Evolutionary conservation across 768 basidiomycete genomes (phyloP).

Genomic region (Tylopilus subfusipes): DNA sequence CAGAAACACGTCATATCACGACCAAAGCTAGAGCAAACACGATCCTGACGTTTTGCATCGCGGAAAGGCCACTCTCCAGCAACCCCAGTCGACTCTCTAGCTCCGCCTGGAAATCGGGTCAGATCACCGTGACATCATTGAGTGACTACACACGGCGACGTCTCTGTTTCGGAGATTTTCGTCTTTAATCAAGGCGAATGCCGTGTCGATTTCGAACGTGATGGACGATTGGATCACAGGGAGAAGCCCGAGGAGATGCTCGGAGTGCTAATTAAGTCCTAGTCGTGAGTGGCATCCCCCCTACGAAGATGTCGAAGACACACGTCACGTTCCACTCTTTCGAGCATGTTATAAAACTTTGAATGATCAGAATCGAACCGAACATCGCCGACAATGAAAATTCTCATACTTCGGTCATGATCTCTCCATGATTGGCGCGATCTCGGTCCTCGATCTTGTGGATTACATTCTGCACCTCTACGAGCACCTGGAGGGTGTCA

Average conservation of each 20-base stretch:
- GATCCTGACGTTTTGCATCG: slow-evolving; percentile 32
- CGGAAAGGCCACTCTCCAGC: slow-evolving; percentile 22
- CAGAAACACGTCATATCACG: slow-evolving; percentile 18
- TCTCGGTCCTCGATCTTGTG: slow-evolving; percentile 20
- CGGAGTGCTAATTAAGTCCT: slow-evolving; percentile 23
- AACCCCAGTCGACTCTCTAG: slow-evolving; percentile 28
- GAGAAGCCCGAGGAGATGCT: slow-evolving; percentile 25
- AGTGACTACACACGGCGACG: slow-evolving; percentile 18
- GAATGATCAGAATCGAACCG: slow-evolving; percentile 13
- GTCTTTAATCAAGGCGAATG: slow-evolving; percentile 26
- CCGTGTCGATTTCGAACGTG: slow-evolving; percentile 22
- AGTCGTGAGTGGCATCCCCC: background rate
- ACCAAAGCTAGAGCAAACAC: slow-evolving; percentile 8
- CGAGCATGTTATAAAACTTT: slow-evolving; percentile 27
- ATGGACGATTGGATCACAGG: slow-evolving; percentile 24
- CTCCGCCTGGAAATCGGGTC: slow-evolving; percentile 26
- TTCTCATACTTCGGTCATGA: slow-evolving; percentile 22
- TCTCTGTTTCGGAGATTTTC: slow-evolving; percentile 28
- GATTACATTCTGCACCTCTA: slow-evolving; percentile 19
- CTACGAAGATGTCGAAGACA: slow-evolving; percentile 1
- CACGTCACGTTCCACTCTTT: slow-evolving; percentile 22
- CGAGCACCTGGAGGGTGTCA: slow-evolving; percentile 22
- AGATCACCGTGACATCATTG: slow-evolving; percentile 1
- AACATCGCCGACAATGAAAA: background rate
- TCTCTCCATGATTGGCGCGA: slow-evolving; percentile 17